phyloP scores from a whole-genome alignment of 2,329 filamentous ascomycete species.

The Emergomyces africanus region DNA sequence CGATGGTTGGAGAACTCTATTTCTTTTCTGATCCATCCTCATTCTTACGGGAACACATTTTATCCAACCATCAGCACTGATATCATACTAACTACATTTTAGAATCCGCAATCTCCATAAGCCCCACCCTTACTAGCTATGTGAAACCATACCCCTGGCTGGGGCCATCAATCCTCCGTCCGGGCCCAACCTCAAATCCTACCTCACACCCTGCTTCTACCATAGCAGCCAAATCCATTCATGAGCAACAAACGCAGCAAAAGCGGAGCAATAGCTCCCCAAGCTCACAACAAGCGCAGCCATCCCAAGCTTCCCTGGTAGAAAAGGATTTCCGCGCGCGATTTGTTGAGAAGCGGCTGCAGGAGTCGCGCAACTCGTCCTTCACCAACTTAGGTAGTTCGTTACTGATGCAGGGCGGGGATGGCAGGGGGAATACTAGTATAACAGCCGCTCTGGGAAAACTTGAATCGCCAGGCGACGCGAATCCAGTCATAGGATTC shows the following conservation, averaged over 20 bases:
- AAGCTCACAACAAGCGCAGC: not conserved
- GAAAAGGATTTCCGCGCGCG: slow-evolving; percentile 25
- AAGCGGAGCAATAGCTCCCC: not conserved
- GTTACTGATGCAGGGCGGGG: not conserved
- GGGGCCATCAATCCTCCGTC: not conserved
- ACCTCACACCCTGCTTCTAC: not conserved
- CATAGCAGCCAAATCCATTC: not conserved
- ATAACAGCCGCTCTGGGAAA: not conserved
- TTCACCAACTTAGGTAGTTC: slow-evolving; percentile 7
- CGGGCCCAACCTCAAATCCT: slow-evolving; percentile 1
- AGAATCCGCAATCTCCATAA: not conserved
- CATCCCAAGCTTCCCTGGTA: slow-evolving; percentile 17
- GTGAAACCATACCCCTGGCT: not conserved
- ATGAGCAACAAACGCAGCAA: not conserved
- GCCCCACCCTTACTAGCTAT: not conserved
- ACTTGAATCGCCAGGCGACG: not conserved
- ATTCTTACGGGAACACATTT: not conserved
- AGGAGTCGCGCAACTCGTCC: slow-evolving; percentile 13
- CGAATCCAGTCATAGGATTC: not conserved
- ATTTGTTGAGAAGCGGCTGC: slow-evolving; percentile 22
- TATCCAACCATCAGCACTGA: not conserved
- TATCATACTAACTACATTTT: not conserved
- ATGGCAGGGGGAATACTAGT: not conserved
- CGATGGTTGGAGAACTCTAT: not conserved
- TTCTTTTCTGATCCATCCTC: not conserved